Percentiles rank a stretch among this genome's conserved stretches.
Conservation (phyloP, 192 early-diverging fungal species). For the Chytriomyces sp. region DNA sequence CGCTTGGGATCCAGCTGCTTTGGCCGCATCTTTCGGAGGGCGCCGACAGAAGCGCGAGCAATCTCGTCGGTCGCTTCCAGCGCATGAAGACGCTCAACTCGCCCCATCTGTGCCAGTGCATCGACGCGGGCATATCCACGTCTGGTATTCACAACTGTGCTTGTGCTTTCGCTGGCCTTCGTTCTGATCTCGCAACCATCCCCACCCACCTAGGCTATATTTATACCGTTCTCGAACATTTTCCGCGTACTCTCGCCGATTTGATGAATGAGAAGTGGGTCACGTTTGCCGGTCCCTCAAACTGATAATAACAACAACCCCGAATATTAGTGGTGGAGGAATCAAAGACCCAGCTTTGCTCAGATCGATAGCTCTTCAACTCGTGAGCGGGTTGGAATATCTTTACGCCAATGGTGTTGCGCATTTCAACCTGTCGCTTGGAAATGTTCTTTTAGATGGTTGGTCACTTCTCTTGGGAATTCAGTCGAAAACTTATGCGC, state of each 20-base stretch:
- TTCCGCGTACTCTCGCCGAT: not conserved
- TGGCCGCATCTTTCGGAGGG: no score
- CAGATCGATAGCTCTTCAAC: not conserved
- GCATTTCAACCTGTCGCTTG: constrained; percentile 3
- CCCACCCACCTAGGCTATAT: not conserved
- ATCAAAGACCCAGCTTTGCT: not conserved
- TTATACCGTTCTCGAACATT: constrained; percentile 1
- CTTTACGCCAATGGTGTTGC: not conserved
- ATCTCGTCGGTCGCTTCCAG: not conserved
- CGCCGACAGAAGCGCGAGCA: not conserved
- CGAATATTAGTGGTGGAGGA: not conserved
- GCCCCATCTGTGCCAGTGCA: not conserved
- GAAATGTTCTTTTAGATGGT: not conserved
- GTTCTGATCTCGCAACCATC: not conserved
- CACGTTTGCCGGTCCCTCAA: not conserved
- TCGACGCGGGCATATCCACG: not conserved
- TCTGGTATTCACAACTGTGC: not conserved
- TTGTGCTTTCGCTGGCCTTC: not conserved
- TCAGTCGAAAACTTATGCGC: not conserved
- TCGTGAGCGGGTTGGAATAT: not conserved
- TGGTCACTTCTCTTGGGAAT: not conserved
- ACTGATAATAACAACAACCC: not conserved
- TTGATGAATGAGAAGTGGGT: not conserved
- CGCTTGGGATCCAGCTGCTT: no score
- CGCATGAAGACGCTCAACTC: not conserved